A percentile compares a stretch with the other conserved stretches of the same genome.
phyloP scores from a whole-genome alignment of 176 grass and related monocot species.

The Musa itinerans region DNA sequence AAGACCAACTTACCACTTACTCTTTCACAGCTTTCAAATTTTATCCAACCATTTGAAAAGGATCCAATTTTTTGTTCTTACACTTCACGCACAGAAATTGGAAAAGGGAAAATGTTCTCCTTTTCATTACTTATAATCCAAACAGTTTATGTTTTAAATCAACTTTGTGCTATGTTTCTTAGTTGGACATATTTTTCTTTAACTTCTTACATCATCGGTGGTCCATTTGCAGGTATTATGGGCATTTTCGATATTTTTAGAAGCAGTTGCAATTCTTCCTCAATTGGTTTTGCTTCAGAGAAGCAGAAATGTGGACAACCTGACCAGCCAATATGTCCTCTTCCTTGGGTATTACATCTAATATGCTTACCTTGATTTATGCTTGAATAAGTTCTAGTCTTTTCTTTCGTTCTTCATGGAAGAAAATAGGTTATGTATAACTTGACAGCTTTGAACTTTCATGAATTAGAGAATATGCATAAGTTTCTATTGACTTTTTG shows the following conservation, averaged over 20 bases:
- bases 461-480: neutral
- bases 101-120: neutral
- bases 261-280: conserved; percentile 91
- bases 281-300: conserved; percentile 91
- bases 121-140: neutral
- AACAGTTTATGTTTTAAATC: neutral
- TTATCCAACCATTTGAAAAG: neutral
- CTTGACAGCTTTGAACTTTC: neutral
- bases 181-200: neutral
- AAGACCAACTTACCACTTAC: too few species aligned
- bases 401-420: neutral
- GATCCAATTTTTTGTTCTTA: neutral
- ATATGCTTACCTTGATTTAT: neutral
- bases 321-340: conserved; percentile 95
- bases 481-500: too few species aligned
- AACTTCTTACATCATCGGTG: neutral
- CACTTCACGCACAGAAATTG: neutral
- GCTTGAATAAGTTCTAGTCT: neutral
- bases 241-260: conserved; percentile 94
- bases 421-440: neutral
- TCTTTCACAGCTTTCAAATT: neutral
- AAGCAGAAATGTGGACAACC: conserved; percentile 93
- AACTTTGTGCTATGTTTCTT: neutral
- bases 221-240: conserved; percentile 54
- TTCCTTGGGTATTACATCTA: conserved; percentile 63